Base-by-base conservation (phyloP, 2,329 filamentous ascomycete species). In the Lachnum nothofagi region DNA sequence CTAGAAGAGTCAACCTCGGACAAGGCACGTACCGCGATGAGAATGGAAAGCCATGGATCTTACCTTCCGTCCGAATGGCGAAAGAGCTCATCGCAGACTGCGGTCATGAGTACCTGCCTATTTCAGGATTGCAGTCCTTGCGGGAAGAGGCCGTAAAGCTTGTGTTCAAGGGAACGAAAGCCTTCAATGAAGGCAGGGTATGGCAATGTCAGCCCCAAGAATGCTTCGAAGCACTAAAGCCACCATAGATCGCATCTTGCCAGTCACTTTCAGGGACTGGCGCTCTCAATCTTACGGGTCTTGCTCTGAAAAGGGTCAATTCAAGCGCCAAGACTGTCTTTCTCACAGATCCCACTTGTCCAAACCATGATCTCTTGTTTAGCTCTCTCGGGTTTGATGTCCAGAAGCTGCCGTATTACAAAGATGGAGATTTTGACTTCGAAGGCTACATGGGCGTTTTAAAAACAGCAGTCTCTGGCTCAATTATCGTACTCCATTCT, bases 261-360 rank as follows among this genome's bases (percentile, higher is more conserved):
- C 70, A 72, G 24, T 63, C 68, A 0, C 53, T 72, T 5, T 71
- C 70, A 0, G 70, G 70, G 2, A 72, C 70, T 1, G 70, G 70
- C 10, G 67, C 70, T 4, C 60, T 69, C 4, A 57, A 67, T 1
- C 58, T 72, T 1, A 66, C 63, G 0, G 70, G 64, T 1, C 57
- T 67, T 9, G 55, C 64, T 3, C 53, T 72, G 3, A 55, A 52
- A 42, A 50, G 47, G 29, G 27, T 37, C 8, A 43, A 46, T 24
- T 16, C 47, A 4, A 57, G 52, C 14, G 60, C 63, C 35, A 59
- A 58, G 20, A 64, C 58, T 3, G 56, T 72, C 12, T 68, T 64
- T 44, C 67, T 72, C 22, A 67, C 69, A 0, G 63, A 68, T 1
- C 70, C 70, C 1, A 71, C 70, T 0, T 73, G 69, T 69, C 63